Conservation (phyloP, 1,139 yeast species). For the Kurtzmaniella quercitrusa region DNA sequence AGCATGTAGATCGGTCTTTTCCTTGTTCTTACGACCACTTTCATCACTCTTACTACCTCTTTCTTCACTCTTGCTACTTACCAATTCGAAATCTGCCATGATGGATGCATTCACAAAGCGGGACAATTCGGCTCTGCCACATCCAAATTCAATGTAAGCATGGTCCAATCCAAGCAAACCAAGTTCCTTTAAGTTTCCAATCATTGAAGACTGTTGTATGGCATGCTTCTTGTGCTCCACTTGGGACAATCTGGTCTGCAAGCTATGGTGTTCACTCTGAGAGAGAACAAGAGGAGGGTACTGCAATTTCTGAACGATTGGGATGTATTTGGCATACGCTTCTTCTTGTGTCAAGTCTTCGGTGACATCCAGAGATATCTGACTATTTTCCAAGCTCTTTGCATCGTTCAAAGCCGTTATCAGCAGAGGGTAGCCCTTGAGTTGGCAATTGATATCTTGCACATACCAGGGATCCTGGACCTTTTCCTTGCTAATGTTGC, state of each 20-base stretch:
- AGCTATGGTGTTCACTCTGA: constrained; percentile 25
- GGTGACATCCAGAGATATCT: too few relatives aligned
- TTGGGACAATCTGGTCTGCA: constrained; percentile 36
- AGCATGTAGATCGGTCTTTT: too few relatives aligned
- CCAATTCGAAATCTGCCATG: constrained; percentile 18
- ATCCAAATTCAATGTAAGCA: constrained; percentile 75
- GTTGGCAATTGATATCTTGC: constrained; percentile 37
- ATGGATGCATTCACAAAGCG: constrained; percentile 58
- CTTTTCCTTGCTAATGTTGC: constrained; percentile 42
- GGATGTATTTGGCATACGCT: constrained; percentile 17
- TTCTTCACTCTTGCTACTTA: neutral
- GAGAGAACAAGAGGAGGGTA: constrained; percentile 16
- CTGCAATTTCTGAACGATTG: constrained; percentile 15
- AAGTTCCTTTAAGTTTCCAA: constrained; percentile 57
- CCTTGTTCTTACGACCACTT: neutral
- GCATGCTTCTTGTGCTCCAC: constrained; percentile 70
- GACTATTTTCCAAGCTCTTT: too few relatives aligned
- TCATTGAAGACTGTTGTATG: constrained; percentile 74
- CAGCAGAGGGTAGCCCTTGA: too few relatives aligned
- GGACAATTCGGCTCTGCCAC: constrained; percentile 84
- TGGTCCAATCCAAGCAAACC: constrained; percentile 32
- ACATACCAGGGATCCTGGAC: constrained; percentile 39
- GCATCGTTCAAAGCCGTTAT: too few relatives aligned
- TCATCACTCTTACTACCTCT: neutral
- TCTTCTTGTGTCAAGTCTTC: too few relatives aligned